Conservation (phyloP, 768 basidiomycete species). For the Calocera cornea region DNA sequence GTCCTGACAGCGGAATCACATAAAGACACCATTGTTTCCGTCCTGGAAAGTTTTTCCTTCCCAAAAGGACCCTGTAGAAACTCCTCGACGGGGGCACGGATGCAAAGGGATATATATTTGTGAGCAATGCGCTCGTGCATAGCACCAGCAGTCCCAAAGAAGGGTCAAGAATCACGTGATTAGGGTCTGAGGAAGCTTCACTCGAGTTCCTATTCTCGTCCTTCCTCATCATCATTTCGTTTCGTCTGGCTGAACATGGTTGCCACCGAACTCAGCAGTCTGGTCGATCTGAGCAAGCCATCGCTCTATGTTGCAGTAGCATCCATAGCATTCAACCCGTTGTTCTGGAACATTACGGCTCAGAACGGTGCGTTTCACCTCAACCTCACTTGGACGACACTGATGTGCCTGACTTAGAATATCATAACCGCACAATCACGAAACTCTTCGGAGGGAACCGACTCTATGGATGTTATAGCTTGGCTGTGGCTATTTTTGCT, state of each 20-base stretch:
- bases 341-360: slow-evolving; percentile 91
- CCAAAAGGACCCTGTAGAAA: no score
- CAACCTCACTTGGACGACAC: neutral
- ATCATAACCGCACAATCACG: slow-evolving; percentile 77
- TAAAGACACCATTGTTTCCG: no score
- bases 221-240: no score
- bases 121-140: no score
- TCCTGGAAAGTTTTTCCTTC: no score
- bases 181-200: no score
- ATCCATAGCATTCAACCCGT: slow-evolving; percentile 78
- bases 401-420: slow-evolving; percentile 33
- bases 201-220: no score
- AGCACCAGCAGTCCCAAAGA: no score
- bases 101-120: no score
- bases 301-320: slow-evolving; percentile 55
- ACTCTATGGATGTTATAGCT: slow-evolving; percentile 68
- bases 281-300: slow-evolving; percentile 47
- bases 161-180: no score
- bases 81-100: no score
- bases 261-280: neutral
- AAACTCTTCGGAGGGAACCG: slow-evolving; percentile 65
- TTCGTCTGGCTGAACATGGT: neutral
- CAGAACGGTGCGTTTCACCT: slow-evolving; percentile 56
- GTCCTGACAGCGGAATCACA: no score
- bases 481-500: slow-evolving; percentile 71